A percentile compares a stretch with the other conserved stretches of the same genome.
Evolutionary conservation across 2,329 filamentous ascomycete genomes (phyloP).

Genomic region (Aaosphaeria pasadenensis): DNA sequence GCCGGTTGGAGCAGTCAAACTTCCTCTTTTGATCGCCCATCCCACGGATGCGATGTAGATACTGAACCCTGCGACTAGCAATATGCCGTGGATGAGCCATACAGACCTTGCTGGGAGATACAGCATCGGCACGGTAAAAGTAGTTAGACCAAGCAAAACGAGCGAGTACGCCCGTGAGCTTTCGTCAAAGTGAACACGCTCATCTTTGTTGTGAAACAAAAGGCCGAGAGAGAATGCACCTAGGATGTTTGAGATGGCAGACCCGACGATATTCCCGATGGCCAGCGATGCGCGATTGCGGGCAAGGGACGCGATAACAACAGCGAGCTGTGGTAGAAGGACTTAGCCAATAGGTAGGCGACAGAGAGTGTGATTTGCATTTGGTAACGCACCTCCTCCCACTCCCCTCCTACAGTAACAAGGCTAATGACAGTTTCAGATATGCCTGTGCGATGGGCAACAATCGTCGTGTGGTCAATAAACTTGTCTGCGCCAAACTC

Average conservation of each 20-base stretch:
- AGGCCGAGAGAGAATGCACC: constrained; percentile 56
- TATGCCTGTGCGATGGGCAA: constrained; percentile 45
- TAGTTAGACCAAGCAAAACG: too few species aligned
- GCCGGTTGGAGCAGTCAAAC: constrained; percentile 40
- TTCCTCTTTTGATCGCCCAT: constrained; percentile 46
- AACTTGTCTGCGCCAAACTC: constrained; percentile 54
- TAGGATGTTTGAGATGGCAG: constrained; percentile 54
- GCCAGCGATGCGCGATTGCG: constrained; percentile 48
- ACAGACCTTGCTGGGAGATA: background rate
- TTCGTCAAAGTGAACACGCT: constrained; percentile 42
- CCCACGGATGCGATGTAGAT: constrained; percentile 46
- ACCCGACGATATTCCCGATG: constrained; percentile 55
- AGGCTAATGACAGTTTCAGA: constrained; percentile 50
- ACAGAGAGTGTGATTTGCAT: too few species aligned
- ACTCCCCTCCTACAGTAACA: constrained; percentile 54
- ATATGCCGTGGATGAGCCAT: constrained; percentile 33
- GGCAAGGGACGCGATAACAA: constrained; percentile 48
- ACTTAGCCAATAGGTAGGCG: too few species aligned
- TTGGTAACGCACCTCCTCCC: constrained; percentile 48
- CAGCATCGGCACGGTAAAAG: too few species aligned
- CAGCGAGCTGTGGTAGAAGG: constrained; percentile 39
- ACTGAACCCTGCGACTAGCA: constrained; percentile 44
- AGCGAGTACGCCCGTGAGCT: constrained; percentile 22
- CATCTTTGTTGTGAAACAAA: constrained; percentile 36
- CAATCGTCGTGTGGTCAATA: constrained; percentile 49